A percentile compares a stretch with the other conserved stretches of the same genome.
phyloP scores from a whole-genome alignment of 1,284 basidiomycete species.

The Cystobasidiaceae sp. region DNA sequence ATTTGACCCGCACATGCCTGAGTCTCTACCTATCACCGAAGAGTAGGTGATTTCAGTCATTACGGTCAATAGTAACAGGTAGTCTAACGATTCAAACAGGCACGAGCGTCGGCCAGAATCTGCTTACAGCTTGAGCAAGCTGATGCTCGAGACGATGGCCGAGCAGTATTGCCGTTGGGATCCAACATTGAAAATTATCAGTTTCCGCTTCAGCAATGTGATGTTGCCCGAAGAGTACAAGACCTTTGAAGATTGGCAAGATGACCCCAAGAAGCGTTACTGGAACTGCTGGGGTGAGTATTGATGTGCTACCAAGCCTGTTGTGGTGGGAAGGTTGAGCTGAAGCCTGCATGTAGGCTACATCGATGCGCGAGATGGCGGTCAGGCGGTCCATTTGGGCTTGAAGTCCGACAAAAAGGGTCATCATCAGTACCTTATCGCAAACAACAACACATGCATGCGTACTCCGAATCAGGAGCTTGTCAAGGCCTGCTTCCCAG shows the following conservation, averaged over 20 bases:
- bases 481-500: constrained; percentile 46
- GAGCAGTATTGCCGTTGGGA: constrained; percentile 48
- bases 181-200: constrained; percentile 46
- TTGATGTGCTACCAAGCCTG: background rate
- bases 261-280: constrained; percentile 44
- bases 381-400: constrained; percentile 47
- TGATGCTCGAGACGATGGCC: constrained; percentile 48
- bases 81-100: background rate
- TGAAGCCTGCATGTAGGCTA: constrained; percentile 30
- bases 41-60: constrained; percentile 30
- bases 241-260: constrained; percentile 47
- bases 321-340: background rate
- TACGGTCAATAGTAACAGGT: background rate
- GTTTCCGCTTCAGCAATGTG: constrained; percentile 48
- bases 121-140: constrained; percentile 47
- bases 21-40: constrained; percentile 46
- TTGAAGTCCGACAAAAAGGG: constrained; percentile 45
- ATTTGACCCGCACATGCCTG: constrained; percentile 45
- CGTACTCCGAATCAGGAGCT: constrained; percentile 44
- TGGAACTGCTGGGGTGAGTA: constrained; percentile 41
- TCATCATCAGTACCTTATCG: constrained; percentile 48
- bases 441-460: constrained; percentile 48
- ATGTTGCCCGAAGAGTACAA: constrained; percentile 47
- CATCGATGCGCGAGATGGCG: constrained; percentile 48
- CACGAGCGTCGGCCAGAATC: constrained; percentile 45